Evolutionary conservation across 177 flowering plant genomes (phyloP).

Genomic region (Tripterygium wilfordii): DNA sequence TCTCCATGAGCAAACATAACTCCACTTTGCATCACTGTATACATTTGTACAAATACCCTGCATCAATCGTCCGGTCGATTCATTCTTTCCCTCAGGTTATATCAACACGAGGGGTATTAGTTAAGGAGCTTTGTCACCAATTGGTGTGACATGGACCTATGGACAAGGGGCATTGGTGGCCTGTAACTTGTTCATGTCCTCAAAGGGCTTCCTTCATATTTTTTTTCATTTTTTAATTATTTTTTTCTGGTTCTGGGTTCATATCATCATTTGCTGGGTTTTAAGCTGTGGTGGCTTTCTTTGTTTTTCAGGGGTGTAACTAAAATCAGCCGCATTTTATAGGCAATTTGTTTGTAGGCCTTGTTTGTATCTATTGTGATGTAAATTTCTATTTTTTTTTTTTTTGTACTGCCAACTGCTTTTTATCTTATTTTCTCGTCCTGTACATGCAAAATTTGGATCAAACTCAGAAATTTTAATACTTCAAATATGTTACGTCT

Average conservation of each 20-base stretch:
- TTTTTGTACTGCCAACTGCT: too few relatives aligned
- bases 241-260: neutral
- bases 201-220: neutral
- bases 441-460: too few relatives aligned
- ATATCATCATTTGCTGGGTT: neutral
- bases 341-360: constrained; percentile 14
- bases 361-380: too few relatives aligned
- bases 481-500: too few relatives aligned
- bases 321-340: constrained; percentile 5
- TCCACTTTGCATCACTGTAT: constrained; percentile 1
- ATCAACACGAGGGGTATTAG: constrained; percentile 20
- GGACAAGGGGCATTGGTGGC: constrained; percentile 6
- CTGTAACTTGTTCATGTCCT: neutral
- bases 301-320: constrained; percentile 10
- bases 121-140: constrained; percentile 18
- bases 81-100: constrained; percentile 19
- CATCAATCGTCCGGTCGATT: constrained; percentile 9
- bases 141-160: constrained; percentile 11
- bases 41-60: too few relatives aligned
- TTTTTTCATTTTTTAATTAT: neutral
- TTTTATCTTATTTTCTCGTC: too few relatives aligned
- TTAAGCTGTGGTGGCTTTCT: neutral
- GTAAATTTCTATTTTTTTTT: too few relatives aligned
- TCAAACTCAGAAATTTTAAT: too few relatives aligned
- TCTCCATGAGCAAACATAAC: too few relatives aligned